phyloP scores from a whole-genome alignment of 148 eudicot species.

The Spergularia marina region DNA sequence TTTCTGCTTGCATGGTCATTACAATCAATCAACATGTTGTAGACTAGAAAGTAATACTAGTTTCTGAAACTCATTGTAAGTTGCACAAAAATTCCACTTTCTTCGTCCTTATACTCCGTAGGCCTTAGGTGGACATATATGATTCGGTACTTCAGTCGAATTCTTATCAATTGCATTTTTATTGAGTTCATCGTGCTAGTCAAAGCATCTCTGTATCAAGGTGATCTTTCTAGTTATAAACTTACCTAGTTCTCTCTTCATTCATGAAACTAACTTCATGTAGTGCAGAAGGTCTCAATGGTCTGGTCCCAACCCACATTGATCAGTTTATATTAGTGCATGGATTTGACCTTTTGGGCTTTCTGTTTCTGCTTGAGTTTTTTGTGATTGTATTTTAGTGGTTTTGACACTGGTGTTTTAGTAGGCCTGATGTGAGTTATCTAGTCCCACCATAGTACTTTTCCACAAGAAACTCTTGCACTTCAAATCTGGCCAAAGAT shows the following conservation, averaged over 20 bases:
- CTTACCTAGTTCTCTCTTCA: not conserved
- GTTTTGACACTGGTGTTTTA: constrained; percentile 5
- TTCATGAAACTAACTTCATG: not conserved
- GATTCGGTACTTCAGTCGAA: not conserved
- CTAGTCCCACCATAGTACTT: not conserved
- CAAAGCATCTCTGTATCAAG: not conserved
- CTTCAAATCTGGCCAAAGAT: not conserved
- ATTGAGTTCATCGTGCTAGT: not conserved
- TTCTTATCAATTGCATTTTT: not conserved
- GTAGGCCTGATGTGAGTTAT: constrained; percentile 1
- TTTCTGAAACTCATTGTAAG: not conserved
- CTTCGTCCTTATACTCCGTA: not conserved
- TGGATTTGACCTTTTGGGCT: not conserved
- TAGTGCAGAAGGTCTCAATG: not conserved
- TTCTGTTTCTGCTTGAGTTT: not conserved
- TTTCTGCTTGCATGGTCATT: constrained; percentile 9
- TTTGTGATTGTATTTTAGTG: not conserved
- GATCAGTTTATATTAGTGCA: not conserved
- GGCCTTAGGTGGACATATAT: constrained; percentile 1
- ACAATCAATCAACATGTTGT: not conserved
- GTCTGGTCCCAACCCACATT: not conserved
- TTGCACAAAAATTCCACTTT: constrained; percentile 4
- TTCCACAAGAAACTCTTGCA: not conserved
- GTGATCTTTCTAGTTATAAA: not conserved
- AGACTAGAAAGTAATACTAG: not conserved